Evolutionary conservation across 306 rosid genomes (phyloP).

Genomic region (Delonix regia): DNA sequence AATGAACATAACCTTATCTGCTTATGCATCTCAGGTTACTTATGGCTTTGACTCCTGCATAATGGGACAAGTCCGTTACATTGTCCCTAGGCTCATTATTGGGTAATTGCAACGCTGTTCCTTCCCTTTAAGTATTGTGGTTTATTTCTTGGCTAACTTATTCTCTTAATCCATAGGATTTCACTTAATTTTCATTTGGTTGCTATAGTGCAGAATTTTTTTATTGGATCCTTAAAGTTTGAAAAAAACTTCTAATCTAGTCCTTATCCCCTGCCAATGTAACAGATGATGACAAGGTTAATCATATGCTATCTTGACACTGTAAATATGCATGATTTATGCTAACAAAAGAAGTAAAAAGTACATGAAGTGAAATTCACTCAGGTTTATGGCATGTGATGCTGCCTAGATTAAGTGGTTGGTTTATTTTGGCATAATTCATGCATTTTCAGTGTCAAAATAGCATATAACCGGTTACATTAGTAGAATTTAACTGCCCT

Average conservation of each 20-base stretch:
- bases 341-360: no score
- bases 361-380: background rate
- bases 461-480: no score
- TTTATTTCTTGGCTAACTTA: background rate
- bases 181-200: background rate
- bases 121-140: background rate
- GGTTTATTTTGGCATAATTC: no score
- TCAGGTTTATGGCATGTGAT: background rate
- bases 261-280: no score
- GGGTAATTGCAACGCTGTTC: constrained; percentile 58
- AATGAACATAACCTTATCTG: background rate
- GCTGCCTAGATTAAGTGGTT: no score
- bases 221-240: no score
- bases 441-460: no score
- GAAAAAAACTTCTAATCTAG: no score
- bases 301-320: no score
- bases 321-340: background rate
- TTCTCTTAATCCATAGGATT: background rate
- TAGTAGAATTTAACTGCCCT: no score
- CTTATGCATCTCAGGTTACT: constrained; percentile 53
- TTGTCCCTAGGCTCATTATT: constrained; percentile 75
- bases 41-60: constrained; percentile 88
- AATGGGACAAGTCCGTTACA: constrained; percentile 75
- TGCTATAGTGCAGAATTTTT: background rate
- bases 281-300: no score